Base-by-base conservation (phyloP, 2,329 filamentous ascomycete genomes). In the Aspergillus bombycis region DNA sequence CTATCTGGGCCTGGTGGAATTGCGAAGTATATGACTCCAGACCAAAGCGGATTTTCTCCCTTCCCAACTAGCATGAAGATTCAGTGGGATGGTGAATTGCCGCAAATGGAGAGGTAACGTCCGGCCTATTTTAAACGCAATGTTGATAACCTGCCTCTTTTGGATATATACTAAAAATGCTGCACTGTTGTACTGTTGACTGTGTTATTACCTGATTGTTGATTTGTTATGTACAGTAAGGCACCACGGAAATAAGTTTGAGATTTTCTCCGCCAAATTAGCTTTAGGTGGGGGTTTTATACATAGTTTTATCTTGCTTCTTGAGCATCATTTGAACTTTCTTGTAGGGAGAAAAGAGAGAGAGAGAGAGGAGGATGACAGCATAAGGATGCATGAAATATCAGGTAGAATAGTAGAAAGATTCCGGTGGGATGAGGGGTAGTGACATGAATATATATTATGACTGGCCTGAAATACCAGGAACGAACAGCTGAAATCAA, bases 1-100 rank as follows among this genome's bases (percentile, higher is more conserved):
- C 70, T 80, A 34, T 64, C 72, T 30, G 77, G 73, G 12, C 72
- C 75, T 19, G 79, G 76, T 48, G 79, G 78, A 6, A 73, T 82
- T 52, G 73, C 78, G 7, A 75, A 77, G 63, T 82, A 81, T 62
- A 80, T 82, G 79, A 74, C 76, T 58, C 75, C 77, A 36, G 75
- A 82, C 60, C 79, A 81, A 48, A 78, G 77, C 59, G 71, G 72
- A 32, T 79, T 78, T 66, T 79, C 73, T 30, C 78, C 80, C 2
- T 82, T 80, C 67, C 80, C 80, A 10, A 71, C 72, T 8, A 79
- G 77, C 3, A 79, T 81, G 79, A 81, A 80, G 68, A 72, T 81
- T 11, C 72, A 76, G 56, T 82, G 80, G 79, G 75, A 81, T 68
- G 78, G 78, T 5, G 73, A 76, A 3, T 56, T 79, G 59, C 75